Evolutionary conservation across 2,329 filamentous ascomycete species (phyloP).

Genomic region (Aspergillus terreus): DNA sequence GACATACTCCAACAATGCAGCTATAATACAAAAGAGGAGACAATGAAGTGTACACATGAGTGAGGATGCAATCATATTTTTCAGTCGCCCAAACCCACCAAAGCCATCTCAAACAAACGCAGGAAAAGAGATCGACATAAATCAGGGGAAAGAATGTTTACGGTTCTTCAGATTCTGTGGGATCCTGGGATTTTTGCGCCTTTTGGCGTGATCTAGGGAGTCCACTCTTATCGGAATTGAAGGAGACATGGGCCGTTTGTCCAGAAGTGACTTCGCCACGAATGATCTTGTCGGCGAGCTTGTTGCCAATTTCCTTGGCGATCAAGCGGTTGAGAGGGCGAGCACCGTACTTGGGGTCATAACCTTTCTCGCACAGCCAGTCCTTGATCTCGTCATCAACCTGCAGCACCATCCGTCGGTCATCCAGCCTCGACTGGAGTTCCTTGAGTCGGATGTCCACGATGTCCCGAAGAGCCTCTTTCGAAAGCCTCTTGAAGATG

Average conservation of each 20-base stretch:
- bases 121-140: not conserved
- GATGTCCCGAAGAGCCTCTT: conserved; percentile 77
- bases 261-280: conserved; percentile 74
- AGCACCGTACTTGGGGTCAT: conserved; percentile 88
- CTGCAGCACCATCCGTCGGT: conserved; percentile 73
- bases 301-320: conserved; percentile 82
- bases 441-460: conserved; percentile 88
- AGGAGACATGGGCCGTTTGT: conserved; percentile 65
- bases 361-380: conserved; percentile 86
- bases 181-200: conserved; percentile 13
- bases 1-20: conserved; percentile 2
- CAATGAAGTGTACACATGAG: conserved; percentile 12
- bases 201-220: conserved; percentile 50
- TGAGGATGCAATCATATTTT: not conserved
- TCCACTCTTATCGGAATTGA: conserved; percentile 60
- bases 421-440: conserved; percentile 76
- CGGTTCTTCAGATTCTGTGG: conserved; percentile 6
- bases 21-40: conserved; percentile 12
- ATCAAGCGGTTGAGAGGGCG: conserved; percentile 88
- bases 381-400: conserved; percentile 69
- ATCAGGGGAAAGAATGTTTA: not conserved
- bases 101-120: not conserved
- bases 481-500: conserved; percentile 82
- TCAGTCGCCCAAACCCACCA: not conserved
- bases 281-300: conserved; percentile 88